Conservation (phyloP, 331 rosid genomes). For the Telfairia occidentalis region DNA sequence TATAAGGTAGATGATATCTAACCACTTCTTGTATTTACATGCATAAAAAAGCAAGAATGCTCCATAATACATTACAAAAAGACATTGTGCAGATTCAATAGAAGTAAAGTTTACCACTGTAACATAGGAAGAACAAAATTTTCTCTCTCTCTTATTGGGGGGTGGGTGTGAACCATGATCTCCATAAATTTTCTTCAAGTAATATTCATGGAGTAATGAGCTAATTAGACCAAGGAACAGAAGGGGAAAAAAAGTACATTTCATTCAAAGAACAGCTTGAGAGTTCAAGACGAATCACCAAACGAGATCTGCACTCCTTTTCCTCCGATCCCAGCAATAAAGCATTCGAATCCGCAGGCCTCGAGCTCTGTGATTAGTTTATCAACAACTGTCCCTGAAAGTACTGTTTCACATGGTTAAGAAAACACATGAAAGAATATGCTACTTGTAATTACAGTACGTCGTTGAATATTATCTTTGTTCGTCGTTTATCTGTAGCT, state of each 20-base stretch:
- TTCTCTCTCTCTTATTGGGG: background rate
- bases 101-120: no score
- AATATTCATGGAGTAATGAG: background rate
- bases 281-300: conserved; percentile 37
- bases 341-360: conserved; percentile 75
- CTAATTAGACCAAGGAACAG: background rate
- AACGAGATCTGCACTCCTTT: conserved; percentile 59
- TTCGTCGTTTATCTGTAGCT: no score
- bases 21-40: no score
- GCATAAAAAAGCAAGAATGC: no score
- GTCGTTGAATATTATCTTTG: no score
- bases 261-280: background rate
- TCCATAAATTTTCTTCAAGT: background rate
- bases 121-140: background rate
- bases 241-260: background rate
- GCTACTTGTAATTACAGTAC: background rate
- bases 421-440: conserved; percentile 22
- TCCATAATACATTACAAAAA: no score
- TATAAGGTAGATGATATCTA: no score
- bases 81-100: no score
- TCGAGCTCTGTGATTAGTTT: conserved; percentile 64
- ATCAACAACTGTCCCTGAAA: conserved; percentile 57
- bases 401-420: conserved; percentile 57
- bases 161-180: background rate
- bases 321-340: conserved; percentile 70